phyloP scores from a whole-genome alignment of 257 asterid species.

The Buddleja alternifolia region DNA sequence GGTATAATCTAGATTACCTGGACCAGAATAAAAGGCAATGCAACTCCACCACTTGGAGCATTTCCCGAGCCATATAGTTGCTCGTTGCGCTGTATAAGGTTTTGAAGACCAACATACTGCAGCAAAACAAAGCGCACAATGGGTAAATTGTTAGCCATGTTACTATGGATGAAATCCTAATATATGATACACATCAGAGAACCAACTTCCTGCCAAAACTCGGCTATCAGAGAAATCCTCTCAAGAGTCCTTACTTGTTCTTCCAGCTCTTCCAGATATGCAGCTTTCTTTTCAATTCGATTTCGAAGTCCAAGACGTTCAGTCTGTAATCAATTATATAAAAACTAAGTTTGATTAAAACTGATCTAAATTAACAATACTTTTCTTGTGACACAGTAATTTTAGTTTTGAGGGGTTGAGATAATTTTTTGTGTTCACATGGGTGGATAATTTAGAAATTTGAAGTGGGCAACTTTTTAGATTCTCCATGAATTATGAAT shows the following conservation, averaged over 20 bases:
- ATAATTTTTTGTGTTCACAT: no score
- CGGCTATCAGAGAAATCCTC: conserved; percentile 24
- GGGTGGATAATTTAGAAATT: no score
- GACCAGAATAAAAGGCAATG: conserved; percentile 94
- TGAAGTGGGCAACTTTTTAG: no score
- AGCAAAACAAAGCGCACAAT: conserved; percentile 13
- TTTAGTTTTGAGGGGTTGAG: no score
- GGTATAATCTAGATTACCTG: no score
- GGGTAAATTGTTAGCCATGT: conserved; percentile 4
- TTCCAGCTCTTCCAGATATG: conserved; percentile 90
- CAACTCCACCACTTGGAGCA: conserved; percentile 95
- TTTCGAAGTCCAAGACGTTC: conserved; percentile 75
- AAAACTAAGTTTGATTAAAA: not conserved
- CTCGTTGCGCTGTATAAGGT: conserved; percentile 82
- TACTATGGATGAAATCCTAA: conserved; percentile 1
- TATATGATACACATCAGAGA: conserved; percentile 1
- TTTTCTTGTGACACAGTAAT: not conserved
- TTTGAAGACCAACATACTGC: conserved; percentile 85
- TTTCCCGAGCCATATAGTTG: conserved; percentile 82
- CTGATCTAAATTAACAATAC: no score
- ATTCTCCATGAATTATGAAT: no score
- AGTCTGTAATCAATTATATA: conserved; percentile 51
- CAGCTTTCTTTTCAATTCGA: conserved; percentile 86
- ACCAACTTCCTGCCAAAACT: conserved; percentile 5
- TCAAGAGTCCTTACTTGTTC: conserved; percentile 66